Conservation (phyloP, 345 rosid species). For the Sisymbrium altissimum region DNA sequence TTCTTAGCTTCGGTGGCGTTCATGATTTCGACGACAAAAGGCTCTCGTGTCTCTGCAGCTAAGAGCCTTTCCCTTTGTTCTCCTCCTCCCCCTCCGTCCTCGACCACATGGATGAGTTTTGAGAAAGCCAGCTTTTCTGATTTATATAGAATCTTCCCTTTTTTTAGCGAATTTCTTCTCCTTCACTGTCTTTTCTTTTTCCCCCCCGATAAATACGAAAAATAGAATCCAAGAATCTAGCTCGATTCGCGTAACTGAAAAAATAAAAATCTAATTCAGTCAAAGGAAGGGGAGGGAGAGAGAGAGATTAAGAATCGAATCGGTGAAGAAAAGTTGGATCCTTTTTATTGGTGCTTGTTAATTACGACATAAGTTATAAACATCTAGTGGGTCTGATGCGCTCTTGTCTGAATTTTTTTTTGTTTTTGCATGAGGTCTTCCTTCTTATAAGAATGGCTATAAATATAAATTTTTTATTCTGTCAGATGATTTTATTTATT, state of each 20-base stretch:
- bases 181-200: not conserved
- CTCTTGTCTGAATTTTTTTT: conserved; percentile 5
- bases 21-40: conserved; percentile 14
- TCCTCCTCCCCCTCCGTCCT: conserved; percentile 22
- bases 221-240: conserved; percentile 12
- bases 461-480: not conserved
- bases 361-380: not conserved
- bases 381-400: conserved; percentile 6
- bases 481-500: not conserved
- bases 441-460: conserved; percentile 16
- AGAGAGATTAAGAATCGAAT: conserved; percentile 15
- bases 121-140: conserved; percentile 36
- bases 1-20: conserved; percentile 16
- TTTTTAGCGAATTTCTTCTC: conserved; percentile 17
- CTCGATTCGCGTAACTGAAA: conserved; percentile 24
- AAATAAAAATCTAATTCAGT: not conserved
- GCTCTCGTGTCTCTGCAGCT: conserved; percentile 13
- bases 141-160: not conserved
- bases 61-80: conserved; percentile 29
- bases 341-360: conserved; percentile 9
- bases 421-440: conserved; percentile 4
- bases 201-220: not conserved
- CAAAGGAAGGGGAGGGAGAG: not conserved
- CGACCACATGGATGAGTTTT: conserved; percentile 16
- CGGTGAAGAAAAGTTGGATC: conserved; percentile 9